Evolutionary conservation across 768 basidiomycete genomes (phyloP), one percentile per base, ranked within the genome.

Genomic region (Psilocybe azurescens): DNA sequence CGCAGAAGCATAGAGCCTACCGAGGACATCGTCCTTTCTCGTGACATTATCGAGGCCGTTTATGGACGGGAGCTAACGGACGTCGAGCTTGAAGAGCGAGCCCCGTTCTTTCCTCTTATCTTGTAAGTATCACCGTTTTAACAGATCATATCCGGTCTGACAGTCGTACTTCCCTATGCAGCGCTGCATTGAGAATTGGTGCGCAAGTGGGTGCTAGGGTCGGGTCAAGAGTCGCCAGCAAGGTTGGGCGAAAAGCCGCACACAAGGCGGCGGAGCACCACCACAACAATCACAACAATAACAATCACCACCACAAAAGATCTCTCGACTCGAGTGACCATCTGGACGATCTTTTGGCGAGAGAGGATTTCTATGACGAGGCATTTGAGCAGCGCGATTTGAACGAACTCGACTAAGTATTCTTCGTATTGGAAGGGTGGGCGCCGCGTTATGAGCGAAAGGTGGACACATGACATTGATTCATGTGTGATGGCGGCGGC

Each of bases 21-120:
- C 2, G 58, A 59, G 28, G 50, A 36, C 14, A 33, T 18, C 1
- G 36, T 51, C 28, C 33, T 51, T 16, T 14, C 49, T 30, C 49
- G 58, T 18, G 49, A 50, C n/a, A 20, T 59, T 3, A 52, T 59
- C 5, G 50, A 59, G 24, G 49, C 58, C 6, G 50, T 59, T 6
- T 59, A 59, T 18, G 51, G 58, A 2, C 50, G 58, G 33, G 58
- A 59, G 58, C 58, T 59, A 24, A 59, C 38, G 3, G 58, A 59
- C 14, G 41, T 53, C 5, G 58, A 59, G 58, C 58, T 59, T 16
- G 51, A 59, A 53, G 51, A 53, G 18, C 58, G 58, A 38, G 58
- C 52, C 14, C 58, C 58, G 10, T 53, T 59, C 41, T 52, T 59
- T 16, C 49, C 49, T 41, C 38, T 59, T 5, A 51, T 59, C 7